A percentile compares a stretch with the other conserved stretches of the same genome.
These are phyloP conservation scores for Aquilaria agallochum DNA, from an alignment of 441 rosid genomes.

Conservation along the genomic window DNA sequence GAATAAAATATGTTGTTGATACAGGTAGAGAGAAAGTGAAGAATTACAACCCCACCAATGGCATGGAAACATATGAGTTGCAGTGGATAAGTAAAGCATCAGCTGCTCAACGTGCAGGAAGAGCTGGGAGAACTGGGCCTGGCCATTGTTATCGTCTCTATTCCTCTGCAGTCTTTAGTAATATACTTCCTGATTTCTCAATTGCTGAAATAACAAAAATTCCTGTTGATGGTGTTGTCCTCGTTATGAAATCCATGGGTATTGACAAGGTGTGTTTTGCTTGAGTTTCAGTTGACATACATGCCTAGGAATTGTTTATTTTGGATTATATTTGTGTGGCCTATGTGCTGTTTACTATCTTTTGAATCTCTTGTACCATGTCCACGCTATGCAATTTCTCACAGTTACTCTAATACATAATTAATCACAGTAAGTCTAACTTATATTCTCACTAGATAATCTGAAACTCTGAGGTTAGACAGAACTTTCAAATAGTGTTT, in stretches of 20 bases:
- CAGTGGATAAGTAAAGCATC: conserved; percentile 96
- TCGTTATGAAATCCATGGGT: conserved; percentile 83
- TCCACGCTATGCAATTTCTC: too few species aligned
- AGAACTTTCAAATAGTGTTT: too few species aligned
- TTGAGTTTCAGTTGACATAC: not conserved
- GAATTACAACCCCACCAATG: conserved; percentile 65
- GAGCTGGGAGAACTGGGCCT: conserved; percentile 98
- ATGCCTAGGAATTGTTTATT: too few species aligned
- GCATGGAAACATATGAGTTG: conserved; percentile 71
- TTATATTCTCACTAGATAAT: too few species aligned
- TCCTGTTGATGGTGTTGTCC: conserved; percentile 83
- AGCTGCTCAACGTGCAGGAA: conserved; percentile 92
- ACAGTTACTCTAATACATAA: too few species aligned
- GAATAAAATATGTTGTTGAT: conserved; percentile 93
- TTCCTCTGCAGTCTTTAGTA: conserved; percentile 71
- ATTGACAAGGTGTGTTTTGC: conserved; percentile 56
- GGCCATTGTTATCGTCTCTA: conserved; percentile 94
- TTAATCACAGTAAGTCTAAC: too few species aligned
- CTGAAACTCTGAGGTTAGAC: too few species aligned
- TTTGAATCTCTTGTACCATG: too few species aligned
- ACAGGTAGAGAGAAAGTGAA: conserved; percentile 90
- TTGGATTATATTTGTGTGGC: not conserved
- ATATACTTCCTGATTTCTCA: conserved; percentile 69
- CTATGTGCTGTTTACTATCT: not conserved
- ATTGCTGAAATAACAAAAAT: conserved; percentile 78